Evolutionary conservation across 108 stramenopile species (phyloP), one percentile per base, ranked within the genome.

Genomic region (Tribonema minus): DNA sequence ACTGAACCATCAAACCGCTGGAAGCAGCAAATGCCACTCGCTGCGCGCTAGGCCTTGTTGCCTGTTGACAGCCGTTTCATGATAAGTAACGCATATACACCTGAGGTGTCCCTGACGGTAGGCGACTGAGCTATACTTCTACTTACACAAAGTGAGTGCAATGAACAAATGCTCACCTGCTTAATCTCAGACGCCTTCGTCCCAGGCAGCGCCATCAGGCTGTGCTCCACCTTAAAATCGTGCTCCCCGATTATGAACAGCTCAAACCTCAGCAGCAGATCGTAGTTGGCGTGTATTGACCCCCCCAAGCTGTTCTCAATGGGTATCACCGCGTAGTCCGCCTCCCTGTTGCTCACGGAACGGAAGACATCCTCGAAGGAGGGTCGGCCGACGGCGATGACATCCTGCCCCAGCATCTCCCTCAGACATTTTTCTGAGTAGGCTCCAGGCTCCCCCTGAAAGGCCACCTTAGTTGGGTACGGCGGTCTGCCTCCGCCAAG

Each of bases 261-360:
- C 76, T 98, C 93, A 79, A 96, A 95, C 41, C 94, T 88, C 0
- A 98, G 87, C 89, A 95, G 93, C 64, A 98, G 76, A 87, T 98
- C 97, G 73, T 95, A 96, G 82, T 96, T 96, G 76, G 96, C 94
- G 82, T 98, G 96, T 70, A 98, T 98, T 61, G 91, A 92, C 5
- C 97, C 97, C 32, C 96, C 97, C 76, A 97, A 80, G 15, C 93
- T 92, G 76, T 98, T 98, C 85, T 98, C 97, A 61, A 98, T 87
- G 26, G 97, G 97, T 2, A 98, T 72, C 34, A 93, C 88, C 32
- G 93, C 94, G 86, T 95, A 98, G 71, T 95, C 94, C 60, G 88
- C 94, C 76, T 98, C 95, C 61, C 89, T 58, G 9, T 4, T 2
- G 3, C 72, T 75, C 2, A 98, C 97, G 27, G 96, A 93, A n/a